Conservation (phyloP, 805 yeast species). For the Kuraishia floccosa region DNA sequence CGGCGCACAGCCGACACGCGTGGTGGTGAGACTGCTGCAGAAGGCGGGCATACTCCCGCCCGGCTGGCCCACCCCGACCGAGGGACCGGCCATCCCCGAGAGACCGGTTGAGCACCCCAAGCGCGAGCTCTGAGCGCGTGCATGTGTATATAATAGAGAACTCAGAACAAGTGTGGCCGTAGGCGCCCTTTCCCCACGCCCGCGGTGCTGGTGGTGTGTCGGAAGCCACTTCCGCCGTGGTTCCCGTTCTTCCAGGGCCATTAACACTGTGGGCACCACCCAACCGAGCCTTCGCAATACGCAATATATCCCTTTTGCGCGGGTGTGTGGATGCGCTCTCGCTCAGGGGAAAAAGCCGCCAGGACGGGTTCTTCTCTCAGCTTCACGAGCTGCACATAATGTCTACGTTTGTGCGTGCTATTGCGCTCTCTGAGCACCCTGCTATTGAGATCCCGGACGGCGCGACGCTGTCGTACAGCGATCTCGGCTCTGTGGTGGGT, state of each 20-base stretch:
- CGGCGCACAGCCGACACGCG: slow-evolving; percentile 88
- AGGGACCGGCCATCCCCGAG: slow-evolving; percentile 9
- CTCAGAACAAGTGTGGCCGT: neutral
- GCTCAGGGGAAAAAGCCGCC: no score
- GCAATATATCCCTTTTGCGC: no score
- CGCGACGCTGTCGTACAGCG: slow-evolving; percentile 30
- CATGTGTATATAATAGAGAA: neutral
- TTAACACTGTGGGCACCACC: no score
- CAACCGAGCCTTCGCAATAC: no score
- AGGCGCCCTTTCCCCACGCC: no score
- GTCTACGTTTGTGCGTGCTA: slow-evolving; percentile 25
- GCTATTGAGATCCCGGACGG: slow-evolving; percentile 39
- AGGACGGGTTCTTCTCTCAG: no score
- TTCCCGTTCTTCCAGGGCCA: no score
- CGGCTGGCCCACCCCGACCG: slow-evolving; percentile 43
- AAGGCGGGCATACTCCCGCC: slow-evolving; percentile 63
- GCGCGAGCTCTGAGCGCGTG: slow-evolving; percentile 4
- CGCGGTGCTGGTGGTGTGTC: no score
- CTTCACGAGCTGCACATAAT: no score
- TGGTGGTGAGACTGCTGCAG: slow-evolving; percentile 66
- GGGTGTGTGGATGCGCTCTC: no score
- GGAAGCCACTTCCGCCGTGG: no score
- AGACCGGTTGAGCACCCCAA: slow-evolving; percentile 7
- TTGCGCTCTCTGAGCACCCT: slow-evolving; percentile 21
- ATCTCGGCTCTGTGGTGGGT: slow-evolving; percentile 30